Percentiles rank a stretch among this genome's conserved stretches.
These are phyloP conservation scores for Neofusicoccum sp. DNA, from an alignment of 2,329 filamentous ascomycete genomes.

Conservation along the genomic window DNA sequence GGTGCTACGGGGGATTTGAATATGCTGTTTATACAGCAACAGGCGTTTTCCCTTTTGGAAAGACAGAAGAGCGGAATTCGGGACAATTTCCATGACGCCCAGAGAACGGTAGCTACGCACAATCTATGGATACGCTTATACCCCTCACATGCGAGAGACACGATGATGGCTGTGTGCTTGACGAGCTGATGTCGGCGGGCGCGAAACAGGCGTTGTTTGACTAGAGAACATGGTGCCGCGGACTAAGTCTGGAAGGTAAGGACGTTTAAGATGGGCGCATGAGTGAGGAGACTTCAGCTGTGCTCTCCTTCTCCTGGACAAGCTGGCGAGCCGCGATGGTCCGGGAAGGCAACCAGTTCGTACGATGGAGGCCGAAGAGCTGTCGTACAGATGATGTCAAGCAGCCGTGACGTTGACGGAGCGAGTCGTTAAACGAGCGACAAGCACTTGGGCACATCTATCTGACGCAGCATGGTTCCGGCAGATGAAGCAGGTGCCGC, in stretches of 20 bases:
- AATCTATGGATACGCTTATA: slow-evolving; percentile 20
- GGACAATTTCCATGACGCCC: slow-evolving; percentile 15
- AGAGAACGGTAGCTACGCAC: slow-evolving; percentile 18
- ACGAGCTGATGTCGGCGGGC: neutral
- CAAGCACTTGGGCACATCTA: neutral
- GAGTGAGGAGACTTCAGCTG: neutral
- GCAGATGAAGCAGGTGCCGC: neutral
- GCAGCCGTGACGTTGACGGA: neutral
- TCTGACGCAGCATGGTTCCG: neutral
- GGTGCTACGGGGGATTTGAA: slow-evolving; percentile 8
- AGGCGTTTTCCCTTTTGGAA: slow-evolving; percentile 8
- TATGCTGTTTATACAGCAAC: neutral
- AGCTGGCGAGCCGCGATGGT: neutral
- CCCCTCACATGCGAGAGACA: neutral
- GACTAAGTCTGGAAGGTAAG: neutral
- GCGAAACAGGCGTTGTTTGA: slow-evolving; percentile 6
- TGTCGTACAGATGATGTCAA: neutral
- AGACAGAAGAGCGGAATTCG: slow-evolving; percentile 9
- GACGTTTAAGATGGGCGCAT: neutral
- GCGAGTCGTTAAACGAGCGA: neutral
- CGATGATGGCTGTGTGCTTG: neutral
- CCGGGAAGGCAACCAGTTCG: neutral
- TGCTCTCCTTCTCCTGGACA: neutral
- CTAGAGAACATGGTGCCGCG: slow-evolving; percentile 2
- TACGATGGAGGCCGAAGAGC: neutral